Evolutionary conservation across 805 yeast species (phyloP).

Genomic region (Spathaspora arborariae): DNA sequence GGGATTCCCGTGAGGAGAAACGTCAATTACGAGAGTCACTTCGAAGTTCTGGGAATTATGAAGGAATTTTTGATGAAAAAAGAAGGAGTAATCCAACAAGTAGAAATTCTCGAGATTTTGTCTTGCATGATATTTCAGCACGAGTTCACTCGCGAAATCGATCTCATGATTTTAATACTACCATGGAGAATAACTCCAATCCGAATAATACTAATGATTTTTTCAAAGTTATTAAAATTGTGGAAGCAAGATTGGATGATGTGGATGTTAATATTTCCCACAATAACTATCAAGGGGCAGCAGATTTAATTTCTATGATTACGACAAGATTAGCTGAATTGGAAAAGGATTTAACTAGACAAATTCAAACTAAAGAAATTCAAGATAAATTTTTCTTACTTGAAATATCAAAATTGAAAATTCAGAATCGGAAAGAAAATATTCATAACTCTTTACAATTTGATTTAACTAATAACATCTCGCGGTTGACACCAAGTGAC

Average conservation of each 20-base stretch:
- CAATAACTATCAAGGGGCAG: constrained; percentile 46
- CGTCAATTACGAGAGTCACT: constrained; percentile 39
- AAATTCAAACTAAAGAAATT: not conserved
- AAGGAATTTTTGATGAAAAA: constrained; percentile 23
- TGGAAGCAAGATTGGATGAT: constrained; percentile 65
- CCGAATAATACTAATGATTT: no score
- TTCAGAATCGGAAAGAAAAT: constrained; percentile 32
- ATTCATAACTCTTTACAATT: constrained; percentile 36
- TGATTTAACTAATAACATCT: constrained; percentile 33
- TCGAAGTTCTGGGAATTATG: constrained; percentile 49
- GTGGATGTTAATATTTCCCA: constrained; percentile 66
- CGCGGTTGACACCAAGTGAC: constrained; percentile 25
- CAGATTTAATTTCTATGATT: constrained; percentile 36
- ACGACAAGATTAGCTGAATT: constrained; percentile 30
- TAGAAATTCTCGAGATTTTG: constrained; percentile 34
- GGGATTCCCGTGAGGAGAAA: constrained; percentile 31
- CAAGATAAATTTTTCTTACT: constrained; percentile 25
- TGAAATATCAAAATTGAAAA: constrained; percentile 40
- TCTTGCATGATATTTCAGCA: constrained; percentile 56
- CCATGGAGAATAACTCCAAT: no score
- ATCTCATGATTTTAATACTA: constrained; percentile 40
- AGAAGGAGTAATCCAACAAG: constrained; percentile 20
- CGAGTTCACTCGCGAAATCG: constrained; percentile 59
- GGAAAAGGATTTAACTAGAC: no score
- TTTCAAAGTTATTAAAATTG: constrained; percentile 44